A percentile compares a stretch with the other conserved stretches of the same genome.
Conservation (phyloP, 805 yeast species). For the Candida germanica region DNA sequence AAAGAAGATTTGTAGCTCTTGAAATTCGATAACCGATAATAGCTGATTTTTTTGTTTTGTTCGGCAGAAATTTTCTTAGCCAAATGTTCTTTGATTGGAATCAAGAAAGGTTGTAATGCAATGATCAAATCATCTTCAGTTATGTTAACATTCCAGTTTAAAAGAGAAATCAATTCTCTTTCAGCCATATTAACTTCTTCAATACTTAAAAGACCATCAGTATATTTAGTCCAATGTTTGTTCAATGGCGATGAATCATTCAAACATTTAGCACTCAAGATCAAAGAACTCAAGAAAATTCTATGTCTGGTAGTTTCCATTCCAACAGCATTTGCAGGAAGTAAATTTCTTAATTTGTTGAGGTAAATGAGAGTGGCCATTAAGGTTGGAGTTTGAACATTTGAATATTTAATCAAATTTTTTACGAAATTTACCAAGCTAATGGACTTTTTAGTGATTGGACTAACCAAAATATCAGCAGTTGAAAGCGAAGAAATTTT, state of each 20-base stretch:
- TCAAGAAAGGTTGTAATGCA: constrained; percentile 71
- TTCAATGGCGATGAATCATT: constrained; percentile 94
- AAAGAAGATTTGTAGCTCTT: constrained; percentile 1
- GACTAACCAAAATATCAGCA: constrained; percentile 23
- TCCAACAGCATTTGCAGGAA: constrained; percentile 88
- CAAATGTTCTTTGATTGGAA: constrained; percentile 62
- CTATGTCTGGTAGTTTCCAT: constrained; percentile 92
- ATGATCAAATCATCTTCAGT: constrained; percentile 64
- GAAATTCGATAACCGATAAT: constrained; percentile 25
- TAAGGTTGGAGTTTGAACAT: constrained; percentile 91
- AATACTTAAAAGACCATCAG: constrained; percentile 75
- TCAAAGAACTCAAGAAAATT: constrained; percentile 83
- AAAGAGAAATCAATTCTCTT: constrained; percentile 74
- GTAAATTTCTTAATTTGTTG: constrained; percentile 66
- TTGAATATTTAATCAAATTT: constrained; percentile 70
- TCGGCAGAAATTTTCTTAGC: constrained; percentile 24
- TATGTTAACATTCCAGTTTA: constrained; percentile 83
- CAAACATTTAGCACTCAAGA: constrained; percentile 86
- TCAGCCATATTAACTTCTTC: constrained; percentile 89
- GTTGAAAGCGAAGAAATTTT: constrained; percentile 27
- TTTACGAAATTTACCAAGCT: constrained; percentile 62
- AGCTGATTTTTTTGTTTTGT: constrained; percentile 23
- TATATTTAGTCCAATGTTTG: constrained; percentile 93
- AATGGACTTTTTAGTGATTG: constrained; percentile 20
- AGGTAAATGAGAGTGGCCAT: constrained; percentile 90